phyloP scores from a whole-genome alignment of 306 rosid genomes.

The Ziziphus jujuba region DNA sequence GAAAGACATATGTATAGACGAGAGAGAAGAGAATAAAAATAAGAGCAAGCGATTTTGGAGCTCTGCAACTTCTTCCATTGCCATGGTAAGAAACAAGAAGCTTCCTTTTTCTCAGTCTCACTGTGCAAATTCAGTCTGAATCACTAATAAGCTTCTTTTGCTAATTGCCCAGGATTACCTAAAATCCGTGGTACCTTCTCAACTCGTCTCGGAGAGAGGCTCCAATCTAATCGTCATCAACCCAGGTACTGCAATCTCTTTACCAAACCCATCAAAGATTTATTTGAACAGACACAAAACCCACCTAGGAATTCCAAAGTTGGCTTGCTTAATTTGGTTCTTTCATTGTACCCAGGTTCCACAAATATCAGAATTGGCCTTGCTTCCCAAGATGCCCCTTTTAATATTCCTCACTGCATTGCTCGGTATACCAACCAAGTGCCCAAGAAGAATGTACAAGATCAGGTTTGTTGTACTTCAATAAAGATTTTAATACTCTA shows the following conservation, averaged over 20 bases:
- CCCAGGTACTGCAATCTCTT: conserved; percentile 57
- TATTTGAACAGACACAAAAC: not conserved
- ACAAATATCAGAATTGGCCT: conserved; percentile 81
- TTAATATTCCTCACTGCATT: conserved; percentile 82
- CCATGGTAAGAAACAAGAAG: conserved; percentile 16
- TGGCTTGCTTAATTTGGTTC: conserved; percentile 16
- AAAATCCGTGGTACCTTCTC: conserved; percentile 90
- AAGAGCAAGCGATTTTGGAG: not conserved
- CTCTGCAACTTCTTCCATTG: not conserved
- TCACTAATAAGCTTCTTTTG: conserved; percentile 1
- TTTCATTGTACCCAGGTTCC: conserved; percentile 55
- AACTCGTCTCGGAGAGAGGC: conserved; percentile 79
- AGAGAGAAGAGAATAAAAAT: no score
- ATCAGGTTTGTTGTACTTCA: conserved; percentile 58
- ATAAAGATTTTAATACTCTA: not conserved
- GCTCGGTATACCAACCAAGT: conserved; percentile 67
- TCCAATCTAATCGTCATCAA: conserved; percentile 86
- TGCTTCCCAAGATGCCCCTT: conserved; percentile 84
- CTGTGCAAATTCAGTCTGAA: not conserved
- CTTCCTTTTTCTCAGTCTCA: not conserved
- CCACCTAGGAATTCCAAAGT: not conserved
- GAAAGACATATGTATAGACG: not conserved
- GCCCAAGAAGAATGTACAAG: conserved; percentile 69
- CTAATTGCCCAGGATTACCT: conserved; percentile 73
- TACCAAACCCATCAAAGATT: conserved; percentile 6